A percentile compares a stretch with the other conserved stretches of the same genome.
Evolutionary conservation across 768 basidiomycete species (phyloP).

Genomic region (Tylopilus plumbeoviolaceoides): DNA sequence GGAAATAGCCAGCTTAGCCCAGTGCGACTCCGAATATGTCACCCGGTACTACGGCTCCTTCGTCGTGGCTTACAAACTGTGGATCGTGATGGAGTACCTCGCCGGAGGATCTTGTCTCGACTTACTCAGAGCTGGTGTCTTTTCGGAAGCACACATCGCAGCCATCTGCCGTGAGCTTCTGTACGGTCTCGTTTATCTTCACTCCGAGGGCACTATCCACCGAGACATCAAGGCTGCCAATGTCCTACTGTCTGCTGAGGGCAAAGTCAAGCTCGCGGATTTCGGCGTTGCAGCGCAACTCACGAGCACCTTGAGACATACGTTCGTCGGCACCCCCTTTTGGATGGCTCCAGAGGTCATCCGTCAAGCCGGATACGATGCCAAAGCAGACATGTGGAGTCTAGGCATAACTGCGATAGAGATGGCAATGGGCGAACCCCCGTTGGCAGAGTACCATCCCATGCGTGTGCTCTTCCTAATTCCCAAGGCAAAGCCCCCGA

Average conservation of each 20-base stretch:
- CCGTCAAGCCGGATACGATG: constrained; percentile 93
- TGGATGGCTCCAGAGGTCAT: constrained; percentile 99
- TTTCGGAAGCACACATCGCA: constrained; percentile 92
- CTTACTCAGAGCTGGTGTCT: constrained; percentile 85
- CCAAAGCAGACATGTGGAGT: constrained; percentile 97
- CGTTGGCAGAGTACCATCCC: constrained; percentile 94
- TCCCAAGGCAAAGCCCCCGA: constrained; percentile 92
- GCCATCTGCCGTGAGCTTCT: constrained; percentile 92
- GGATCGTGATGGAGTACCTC: constrained; percentile 99
- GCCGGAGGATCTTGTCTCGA: constrained; percentile 98
- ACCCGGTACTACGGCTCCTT: constrained; percentile 97
- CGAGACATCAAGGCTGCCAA: constrained; percentile 99
- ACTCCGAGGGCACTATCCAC: constrained; percentile 93
- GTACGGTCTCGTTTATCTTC: constrained; percentile 93
- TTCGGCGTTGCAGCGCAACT: constrained; percentile 98
- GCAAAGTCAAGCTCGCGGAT: constrained; percentile 96
- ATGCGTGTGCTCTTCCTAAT: constrained; percentile 99
- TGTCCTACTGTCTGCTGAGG: constrained; percentile 82
- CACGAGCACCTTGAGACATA: constrained; percentile 90
- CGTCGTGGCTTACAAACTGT: constrained; percentile 93
- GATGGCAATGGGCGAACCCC: constrained; percentile 97
- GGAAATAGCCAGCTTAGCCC: constrained; percentile 94
- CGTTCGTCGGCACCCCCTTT: constrained; percentile 95
- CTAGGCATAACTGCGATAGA: constrained; percentile 97
- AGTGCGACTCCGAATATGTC: constrained; percentile 95